phyloP scores from a whole-genome alignment of 2,329 filamentous ascomycete species.

The Claviceps paspali region DNA sequence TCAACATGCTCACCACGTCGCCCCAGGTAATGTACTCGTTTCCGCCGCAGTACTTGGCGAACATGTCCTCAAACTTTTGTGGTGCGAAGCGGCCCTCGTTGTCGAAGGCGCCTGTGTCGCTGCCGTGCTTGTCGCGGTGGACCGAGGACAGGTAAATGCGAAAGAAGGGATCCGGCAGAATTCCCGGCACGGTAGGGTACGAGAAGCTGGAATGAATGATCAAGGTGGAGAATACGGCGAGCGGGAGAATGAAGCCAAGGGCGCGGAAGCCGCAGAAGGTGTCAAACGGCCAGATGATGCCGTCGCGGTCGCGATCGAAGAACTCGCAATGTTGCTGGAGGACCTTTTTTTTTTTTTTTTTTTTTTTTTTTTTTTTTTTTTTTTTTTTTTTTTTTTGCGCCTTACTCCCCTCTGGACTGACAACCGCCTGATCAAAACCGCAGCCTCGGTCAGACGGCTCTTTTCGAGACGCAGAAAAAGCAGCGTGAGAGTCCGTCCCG shows the following conservation, averaged over 20 bases:
- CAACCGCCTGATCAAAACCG: neutral
- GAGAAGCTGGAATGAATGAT: slow-evolving; percentile 29
- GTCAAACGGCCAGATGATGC: slow-evolving; percentile 22
- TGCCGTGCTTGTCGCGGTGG: slow-evolving; percentile 30
- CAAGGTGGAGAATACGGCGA: slow-evolving; percentile 22
- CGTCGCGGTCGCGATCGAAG: slow-evolving; percentile 25
- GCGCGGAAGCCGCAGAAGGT: slow-evolving; percentile 24
- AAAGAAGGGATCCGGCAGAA: slow-evolving; percentile 22
- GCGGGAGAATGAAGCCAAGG: slow-evolving; percentile 23
- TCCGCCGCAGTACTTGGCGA: slow-evolving; percentile 28
- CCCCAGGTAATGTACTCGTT: slow-evolving; percentile 22
- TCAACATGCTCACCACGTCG: slow-evolving; percentile 21
- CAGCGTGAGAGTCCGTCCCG: slow-evolving; percentile 33
- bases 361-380: too few species aligned
- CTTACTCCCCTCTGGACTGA: slow-evolving; percentile 1
- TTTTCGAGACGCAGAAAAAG: slow-evolving; percentile 41
- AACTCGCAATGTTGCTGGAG: slow-evolving; percentile 13
- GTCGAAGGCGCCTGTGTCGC: slow-evolving; percentile 30
- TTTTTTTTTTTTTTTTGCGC: neutral
- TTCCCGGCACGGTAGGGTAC: slow-evolving; percentile 25
- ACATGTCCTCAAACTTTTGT: slow-evolving; percentile 35
- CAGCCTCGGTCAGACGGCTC: slow-evolving; percentile 34
- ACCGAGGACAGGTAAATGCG: slow-evolving; percentile 22
- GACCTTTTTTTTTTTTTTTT: neutral
- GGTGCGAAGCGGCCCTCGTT: slow-evolving; percentile 32